phyloP scores from a whole-genome alignment of 345 rosid genomes.

The Angophora floribunda region DNA sequence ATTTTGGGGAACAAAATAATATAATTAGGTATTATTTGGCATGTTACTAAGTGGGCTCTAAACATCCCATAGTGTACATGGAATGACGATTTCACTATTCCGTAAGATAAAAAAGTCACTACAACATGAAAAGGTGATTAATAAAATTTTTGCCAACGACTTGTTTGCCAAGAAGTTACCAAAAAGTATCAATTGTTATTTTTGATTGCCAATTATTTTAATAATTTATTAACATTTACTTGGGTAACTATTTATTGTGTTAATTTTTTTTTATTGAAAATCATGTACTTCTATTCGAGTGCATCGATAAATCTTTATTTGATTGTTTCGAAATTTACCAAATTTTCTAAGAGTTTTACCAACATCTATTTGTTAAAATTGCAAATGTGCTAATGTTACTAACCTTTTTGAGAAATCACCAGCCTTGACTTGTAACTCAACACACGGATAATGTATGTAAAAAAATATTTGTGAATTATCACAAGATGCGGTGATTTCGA shows the following conservation, averaged over 20 bases:
- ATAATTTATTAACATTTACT: neutral
- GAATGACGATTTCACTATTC: neutral
- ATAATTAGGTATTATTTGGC: no score
- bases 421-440: no score
- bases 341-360: neutral
- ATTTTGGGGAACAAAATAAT: no score
- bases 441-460: no score
- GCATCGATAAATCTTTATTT: neutral
- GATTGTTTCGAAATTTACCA: neutral
- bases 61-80: accelerated
- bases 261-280: neutral
- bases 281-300: neutral
- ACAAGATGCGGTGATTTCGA: neutral
- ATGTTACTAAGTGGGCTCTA: no score
- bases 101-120: neutral
- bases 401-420: no score
- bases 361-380: neutral
- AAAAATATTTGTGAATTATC: no score
- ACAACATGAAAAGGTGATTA: neutral
- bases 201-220: neutral
- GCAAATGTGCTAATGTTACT: neutral
- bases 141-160: neutral
- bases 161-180: neutral
- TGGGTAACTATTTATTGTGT: neutral
- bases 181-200: neutral